Conservation (phyloP, 2,329 filamentous ascomycete species). For the Teratosphaeriaceae sp. region DNA sequence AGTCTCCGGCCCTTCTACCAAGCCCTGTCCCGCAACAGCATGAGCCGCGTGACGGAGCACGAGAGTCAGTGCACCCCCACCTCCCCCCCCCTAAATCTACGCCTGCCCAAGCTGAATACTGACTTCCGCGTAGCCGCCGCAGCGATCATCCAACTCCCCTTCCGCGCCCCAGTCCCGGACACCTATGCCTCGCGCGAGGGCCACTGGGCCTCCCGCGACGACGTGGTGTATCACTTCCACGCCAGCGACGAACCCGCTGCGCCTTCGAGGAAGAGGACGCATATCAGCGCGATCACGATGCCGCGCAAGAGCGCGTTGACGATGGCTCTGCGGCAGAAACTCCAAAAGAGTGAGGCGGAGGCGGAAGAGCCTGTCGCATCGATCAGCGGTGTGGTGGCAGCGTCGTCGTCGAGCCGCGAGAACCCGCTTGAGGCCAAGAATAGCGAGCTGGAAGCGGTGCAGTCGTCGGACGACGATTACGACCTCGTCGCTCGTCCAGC, state of each 20-base stretch:
- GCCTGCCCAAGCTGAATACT: neutral
- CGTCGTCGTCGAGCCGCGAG: neutral
- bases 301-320: neutral
- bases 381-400: neutral
- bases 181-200: slow-evolving; percentile 21
- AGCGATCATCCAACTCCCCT: slow-evolving; percentile 27
- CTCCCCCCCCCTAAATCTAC: neutral
- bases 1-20: slow-evolving; percentile 34
- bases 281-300: neutral
- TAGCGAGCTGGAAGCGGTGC: neutral
- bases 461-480: slow-evolving; percentile 1
- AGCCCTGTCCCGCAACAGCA: slow-evolving; percentile 34
- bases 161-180: slow-evolving; percentile 17
- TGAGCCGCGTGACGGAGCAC: slow-evolving; percentile 33
- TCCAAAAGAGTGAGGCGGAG: neutral
- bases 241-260: neutral
- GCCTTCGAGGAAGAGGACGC: neutral
- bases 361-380: neutral
- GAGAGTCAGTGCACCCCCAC: slow-evolving; percentile 31
- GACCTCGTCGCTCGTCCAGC: slow-evolving; percentile 5
- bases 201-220: slow-evolving; percentile 3
- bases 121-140: slow-evolving; percentile 14
- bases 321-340: neutral
- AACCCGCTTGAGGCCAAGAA: neutral
- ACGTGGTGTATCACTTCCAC: slow-evolving; percentile 12